Conservation (phyloP, 257 asterid species). For the Dorcoceras hygrometricum region DNA sequence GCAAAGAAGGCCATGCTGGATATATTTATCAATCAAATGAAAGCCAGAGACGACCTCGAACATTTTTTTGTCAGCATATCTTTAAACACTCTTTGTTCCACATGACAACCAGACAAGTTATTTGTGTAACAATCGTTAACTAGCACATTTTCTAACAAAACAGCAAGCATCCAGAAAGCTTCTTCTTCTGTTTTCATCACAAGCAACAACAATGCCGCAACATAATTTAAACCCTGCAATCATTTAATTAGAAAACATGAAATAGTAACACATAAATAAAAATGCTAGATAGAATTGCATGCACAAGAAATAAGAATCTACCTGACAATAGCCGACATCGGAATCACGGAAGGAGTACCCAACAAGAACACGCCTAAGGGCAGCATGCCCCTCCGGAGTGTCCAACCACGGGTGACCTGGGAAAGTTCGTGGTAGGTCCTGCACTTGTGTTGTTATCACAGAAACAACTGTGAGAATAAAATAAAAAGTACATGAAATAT, state of each 20-base stretch:
- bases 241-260: slow-evolving; percentile 3
- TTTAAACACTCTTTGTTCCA: slow-evolving; percentile 91
- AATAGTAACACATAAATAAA: not conserved
- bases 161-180: slow-evolving; percentile 99
- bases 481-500: not conserved
- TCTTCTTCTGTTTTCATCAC: slow-evolving; percentile 99
- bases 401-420: slow-evolving; percentile 99
- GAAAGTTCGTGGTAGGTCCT: slow-evolving; percentile 97
- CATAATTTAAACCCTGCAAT: slow-evolving; percentile 88
- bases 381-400: slow-evolving; percentile 86
- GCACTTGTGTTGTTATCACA: slow-evolving; percentile 23
- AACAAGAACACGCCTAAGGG: slow-evolving; percentile 94
- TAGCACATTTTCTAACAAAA: slow-evolving; percentile 83
- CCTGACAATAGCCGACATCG: slow-evolving; percentile 99
- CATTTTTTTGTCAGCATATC: slow-evolving; percentile 82
- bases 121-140: slow-evolving; percentile 89
- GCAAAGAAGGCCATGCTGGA: slow-evolving; percentile 1
- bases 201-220: slow-evolving; percentile 86
- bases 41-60: slow-evolving; percentile 56
- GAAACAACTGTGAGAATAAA: slow-evolving; percentile 10
- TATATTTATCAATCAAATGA: not conserved
- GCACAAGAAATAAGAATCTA: slow-evolving; percentile 19
- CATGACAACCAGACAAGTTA: slow-evolving; percentile 94
- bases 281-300: not conserved
- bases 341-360: slow-evolving; percentile 97